A percentile compares a stretch with the other conserved stretches of the same genome.
Evolutionary conservation across 1,284 basidiomycete species (phyloP).

Genomic region (Irpex rosettiformis): DNA sequence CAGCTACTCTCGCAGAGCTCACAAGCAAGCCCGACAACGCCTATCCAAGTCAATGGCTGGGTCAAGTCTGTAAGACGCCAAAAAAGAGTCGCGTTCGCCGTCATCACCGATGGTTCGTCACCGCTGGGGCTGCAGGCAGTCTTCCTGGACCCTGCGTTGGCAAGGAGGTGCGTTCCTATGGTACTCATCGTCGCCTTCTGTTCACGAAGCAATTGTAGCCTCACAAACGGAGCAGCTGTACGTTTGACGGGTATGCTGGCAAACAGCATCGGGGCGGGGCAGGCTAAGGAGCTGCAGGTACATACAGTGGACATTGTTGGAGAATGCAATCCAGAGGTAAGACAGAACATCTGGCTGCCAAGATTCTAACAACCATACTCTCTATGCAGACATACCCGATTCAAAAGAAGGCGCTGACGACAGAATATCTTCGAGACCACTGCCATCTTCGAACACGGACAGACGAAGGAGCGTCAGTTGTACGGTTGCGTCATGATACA

Average conservation of each 20-base stretch:
- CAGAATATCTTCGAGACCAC: slow-evolving; percentile 77
- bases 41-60: slow-evolving; percentile 67
- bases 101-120: slow-evolving; percentile 80
- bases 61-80: slow-evolving; percentile 80
- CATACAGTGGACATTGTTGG: slow-evolving; percentile 67
- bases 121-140: slow-evolving; percentile 75
- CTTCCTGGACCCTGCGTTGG: slow-evolving; percentile 43
- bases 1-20: slow-evolving; percentile 43
- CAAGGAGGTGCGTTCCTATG: slow-evolving; percentile 33
- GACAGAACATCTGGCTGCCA: slow-evolving; percentile 19
- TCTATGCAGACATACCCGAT: slow-evolving; percentile 71
- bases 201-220: slow-evolving; percentile 29
- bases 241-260: slow-evolving; percentile 63
- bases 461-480: slow-evolving; percentile 62
- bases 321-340: slow-evolving; percentile 70
- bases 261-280: slow-evolving; percentile 64
- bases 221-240: slow-evolving; percentile 76
- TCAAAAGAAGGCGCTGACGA: slow-evolving; percentile 77
- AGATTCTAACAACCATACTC: neutral
- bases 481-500: slow-evolving; percentile 67
- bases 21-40: slow-evolving; percentile 14
- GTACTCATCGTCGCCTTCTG: neutral
- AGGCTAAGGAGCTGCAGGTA: slow-evolving; percentile 75
- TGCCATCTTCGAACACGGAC: slow-evolving; percentile 84
- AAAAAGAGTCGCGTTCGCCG: slow-evolving; percentile 83